Percentiles rank a stretch among this genome's conserved stretches.
Evolutionary conservation across 2,329 filamentous ascomycete genomes (phyloP).

Genomic region (Aspergillus latus): DNA sequence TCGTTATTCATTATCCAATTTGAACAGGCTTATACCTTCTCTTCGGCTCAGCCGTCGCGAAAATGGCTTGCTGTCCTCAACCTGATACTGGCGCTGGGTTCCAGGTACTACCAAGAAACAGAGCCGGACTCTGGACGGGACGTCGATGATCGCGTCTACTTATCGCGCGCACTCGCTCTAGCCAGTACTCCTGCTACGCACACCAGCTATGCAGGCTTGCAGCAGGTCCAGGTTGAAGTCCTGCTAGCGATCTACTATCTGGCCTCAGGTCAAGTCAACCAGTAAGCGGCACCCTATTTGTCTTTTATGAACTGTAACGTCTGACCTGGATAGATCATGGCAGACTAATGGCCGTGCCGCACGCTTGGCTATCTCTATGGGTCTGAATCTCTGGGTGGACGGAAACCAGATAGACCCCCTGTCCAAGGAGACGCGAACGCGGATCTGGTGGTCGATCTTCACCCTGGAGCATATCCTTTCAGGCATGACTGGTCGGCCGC

Average conservation of each 20-base stretch:
- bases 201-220: neutral
- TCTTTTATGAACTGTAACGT: neutral
- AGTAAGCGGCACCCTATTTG: neutral
- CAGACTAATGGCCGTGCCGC: slow-evolving; percentile 39
- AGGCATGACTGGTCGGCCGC: slow-evolving; percentile 42
- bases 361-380: slow-evolving; percentile 40
- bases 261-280: neutral
- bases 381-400: slow-evolving; percentile 41
- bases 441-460: slow-evolving; percentile 45
- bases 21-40: neutral
- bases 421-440: slow-evolving; percentile 41
- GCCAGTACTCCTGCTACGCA: neutral
- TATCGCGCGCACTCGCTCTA: neutral
- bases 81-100: slow-evolving; percentile 42
- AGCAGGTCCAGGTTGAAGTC: neutral
- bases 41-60: slow-evolving; percentile 26
- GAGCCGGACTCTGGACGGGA: neutral
- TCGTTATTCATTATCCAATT: neutral
- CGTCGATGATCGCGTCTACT: neutral
- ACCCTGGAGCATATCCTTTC: slow-evolving; percentile 40
- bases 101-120: slow-evolving; percentile 33
- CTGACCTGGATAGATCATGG: slow-evolving; percentile 36
- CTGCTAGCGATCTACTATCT: neutral
- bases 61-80: slow-evolving; percentile 44
- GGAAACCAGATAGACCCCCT: slow-evolving; percentile 32